Evolutionary conservation across 2,329 filamentous ascomycete species (phyloP), one percentile per base, ranked within the genome.

Genomic region (Aspergillus aculeatus): DNA sequence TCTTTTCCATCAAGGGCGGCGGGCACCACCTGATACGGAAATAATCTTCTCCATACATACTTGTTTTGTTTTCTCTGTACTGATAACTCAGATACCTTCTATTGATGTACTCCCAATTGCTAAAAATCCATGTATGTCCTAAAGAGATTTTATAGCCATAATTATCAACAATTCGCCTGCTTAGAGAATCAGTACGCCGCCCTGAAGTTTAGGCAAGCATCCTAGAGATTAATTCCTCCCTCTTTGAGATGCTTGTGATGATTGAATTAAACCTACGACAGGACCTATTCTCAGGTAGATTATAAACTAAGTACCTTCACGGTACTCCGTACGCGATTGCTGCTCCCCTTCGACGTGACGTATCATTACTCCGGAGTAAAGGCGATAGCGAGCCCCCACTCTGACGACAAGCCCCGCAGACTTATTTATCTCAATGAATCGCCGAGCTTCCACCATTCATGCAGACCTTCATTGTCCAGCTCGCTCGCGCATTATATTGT

Each of bases 381-480:
- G 21, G 53, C 26, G 59, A 62, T 62, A 56, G 58, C 60, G 63
- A 50, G 54, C 58, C 66, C 65, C 65, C 66, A 68, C 66, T 68
- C 64, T 66, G 64, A 68, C 58, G 58, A 62, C 59, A 55, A 65
- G 60, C 66, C 65, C 66, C 65, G 63, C 66, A 58, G 50, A 61
- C 63, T 60, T 64, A 64, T 64, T 67, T 66, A 64, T 67, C 61
- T 50, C 35, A 52, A 63, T 61, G 32, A 32, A 44, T 49, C 49
- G 47, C 59, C 41, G 49, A 58, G 62, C 62, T 63, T 63, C 58
- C 49, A 58, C 54, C 53, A 50, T 32, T 14, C 32, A 24, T 48
- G 24, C 50, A 58, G 41, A 58, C n/a, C 38, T 38, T 29, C 56
- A 58, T 53, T 29, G n/a, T 47, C 38, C 56, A 19, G 14, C 14